Base-by-base conservation (phyloP, 192 early-diverging fungal genomes). In the Chytriomyces confervae region DNA sequence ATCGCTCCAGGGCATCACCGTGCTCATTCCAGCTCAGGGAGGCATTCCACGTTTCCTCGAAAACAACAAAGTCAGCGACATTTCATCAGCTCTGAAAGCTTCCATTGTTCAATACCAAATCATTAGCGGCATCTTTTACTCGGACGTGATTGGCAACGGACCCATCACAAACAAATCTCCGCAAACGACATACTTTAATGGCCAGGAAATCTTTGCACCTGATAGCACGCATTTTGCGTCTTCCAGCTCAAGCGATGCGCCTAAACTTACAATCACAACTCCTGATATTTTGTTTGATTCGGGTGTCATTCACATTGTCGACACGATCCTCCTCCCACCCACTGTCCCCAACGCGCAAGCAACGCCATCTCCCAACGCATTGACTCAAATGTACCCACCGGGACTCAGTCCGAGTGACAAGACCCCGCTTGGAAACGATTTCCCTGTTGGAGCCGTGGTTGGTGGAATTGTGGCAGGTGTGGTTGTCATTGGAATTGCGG, bases 251-350 rank as follows among this genome's bases (percentile, higher is more conserved):
- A 11, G 23, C n/a, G 51, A 47, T 18, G 47, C 62, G 2, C 27
- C 72, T 5, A 74, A 74, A 5, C 50, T 79, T 66, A 50, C 27
- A n/a, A 75, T 79, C 43, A 11, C 16, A 18, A 64, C 47, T 1
- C 78, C 78, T 7, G 78, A 79, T 46, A 75, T 79, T 43, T 36
- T 71, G 5, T 79, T 79, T 46, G 78, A 79, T 53, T 72, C 68
- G 7, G 78, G 78, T 29, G 78, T 79, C 65, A 79, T 79, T 48
- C 78, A 79, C 65, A 68, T 79, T 69, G 72, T 79, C 53, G 69
- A 79, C 78, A 46, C 78, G 20, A 62, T 79, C 51, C 63, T 79
- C 51, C 63, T 76, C 10, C 74, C 74, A 8, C 74, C 74, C 16
- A 46, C 74, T 7, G 36, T 76, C 24, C 6, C 74, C 7, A 76